Base-by-base conservation (phyloP, 768 basidiomycete species). In the Daedaleopsis nitida region DNA sequence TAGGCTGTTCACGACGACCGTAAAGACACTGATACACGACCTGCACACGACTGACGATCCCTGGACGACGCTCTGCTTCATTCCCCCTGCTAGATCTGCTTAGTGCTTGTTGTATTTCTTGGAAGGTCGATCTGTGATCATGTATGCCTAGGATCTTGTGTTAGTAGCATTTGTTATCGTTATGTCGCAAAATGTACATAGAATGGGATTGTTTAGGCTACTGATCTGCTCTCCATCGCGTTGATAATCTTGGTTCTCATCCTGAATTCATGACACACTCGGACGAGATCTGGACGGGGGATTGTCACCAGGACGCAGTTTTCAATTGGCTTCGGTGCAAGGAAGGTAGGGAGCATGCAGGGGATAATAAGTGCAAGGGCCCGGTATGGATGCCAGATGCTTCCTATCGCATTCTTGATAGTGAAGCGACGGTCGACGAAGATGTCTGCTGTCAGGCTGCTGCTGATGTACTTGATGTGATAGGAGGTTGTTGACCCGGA, bases 141-240 rank as follows among this genome's bases (percentile, higher is more conserved):
- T 53, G 54, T 55, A 55, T 23, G 27, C 24, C 14, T 55, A 55
- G 52, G 13, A 55, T 55, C 43, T n/a, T 55, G 54, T 45, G 32
- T 55, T 16, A n/a, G 23, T 55, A 44, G 54, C 11, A 13, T 38
- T n/a, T 27, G 23, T 45, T 55, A 55, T 55, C 43, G 14, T 38
- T 52, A 43, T 44, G 14, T 21, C 34, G 52, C 52, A 34, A 16
- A 54, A 39, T 39, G 21, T 54, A 43, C 37, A 54, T 54, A 39
- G 13, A 37, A 24, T 24, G 21, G 11, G 14, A 24, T 4, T 48
- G 2, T 6, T 13, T 48, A 17, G 14, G 47, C 47, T 48, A 19
- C 5, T 48, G 11, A n/a, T 17, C 2, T n/a, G 11, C 47, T 48
- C 12, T 5, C 47, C 17, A 48, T 12, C 47, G 47, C 7, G 27